A percentile compares a stretch with the other conserved stretches of the same genome.
phyloP scores from a whole-genome alignment of 495 filamentous ascomycete species.

The Endocarpon pusillum region DNA sequence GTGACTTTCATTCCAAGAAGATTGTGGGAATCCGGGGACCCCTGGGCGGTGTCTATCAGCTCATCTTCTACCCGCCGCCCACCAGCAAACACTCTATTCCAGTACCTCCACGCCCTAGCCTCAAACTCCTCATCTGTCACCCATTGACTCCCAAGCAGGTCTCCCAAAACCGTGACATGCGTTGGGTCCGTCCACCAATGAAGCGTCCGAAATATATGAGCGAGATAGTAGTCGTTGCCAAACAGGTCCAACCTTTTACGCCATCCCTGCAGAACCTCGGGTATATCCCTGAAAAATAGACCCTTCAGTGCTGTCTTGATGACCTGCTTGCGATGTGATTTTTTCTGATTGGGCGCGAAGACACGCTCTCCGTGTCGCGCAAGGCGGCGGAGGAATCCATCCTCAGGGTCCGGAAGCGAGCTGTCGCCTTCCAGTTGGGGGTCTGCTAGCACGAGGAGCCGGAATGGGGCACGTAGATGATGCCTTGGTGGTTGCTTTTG shows the following conservation, averaged over 20 bases:
- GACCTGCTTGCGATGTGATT: slow-evolving; percentile 21
- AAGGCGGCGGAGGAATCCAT: slow-evolving; percentile 42
- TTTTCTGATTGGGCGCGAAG: slow-evolving; percentile 11
- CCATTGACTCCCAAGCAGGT: slow-evolving; percentile 95
- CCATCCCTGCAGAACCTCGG: slow-evolving; percentile 36
- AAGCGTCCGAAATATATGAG: slow-evolving; percentile 78
- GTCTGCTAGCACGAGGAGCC: slow-evolving; percentile 80
- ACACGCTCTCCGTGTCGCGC: slow-evolving; percentile 32
- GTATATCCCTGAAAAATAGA: slow-evolving; percentile 45
- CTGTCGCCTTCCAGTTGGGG: slow-evolving; percentile 92
- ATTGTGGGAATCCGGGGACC: slow-evolving; percentile 29
- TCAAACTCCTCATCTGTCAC: slow-evolving; percentile 71
- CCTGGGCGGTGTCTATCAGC: slow-evolving; percentile 22
- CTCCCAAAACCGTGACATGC: slow-evolving; percentile 78
- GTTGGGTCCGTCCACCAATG: slow-evolving; percentile 68
- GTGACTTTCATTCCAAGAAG: slow-evolving; percentile 31
- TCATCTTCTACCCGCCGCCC: slow-evolving; percentile 46
- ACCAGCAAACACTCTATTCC: slow-evolving; percentile 61
- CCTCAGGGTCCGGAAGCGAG: slow-evolving; percentile 45
- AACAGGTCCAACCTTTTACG: slow-evolving; percentile 74
- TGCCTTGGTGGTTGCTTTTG: slow-evolving; percentile 17
- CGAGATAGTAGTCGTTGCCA: slow-evolving; percentile 89
- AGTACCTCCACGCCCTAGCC: slow-evolving; percentile 52
- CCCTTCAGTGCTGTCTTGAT: slow-evolving; percentile 30
- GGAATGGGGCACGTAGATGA: slow-evolving; percentile 61